Base-by-base conservation (phyloP, 768 basidiomycete genomes). In the Leccinum pellstonianum region DNA sequence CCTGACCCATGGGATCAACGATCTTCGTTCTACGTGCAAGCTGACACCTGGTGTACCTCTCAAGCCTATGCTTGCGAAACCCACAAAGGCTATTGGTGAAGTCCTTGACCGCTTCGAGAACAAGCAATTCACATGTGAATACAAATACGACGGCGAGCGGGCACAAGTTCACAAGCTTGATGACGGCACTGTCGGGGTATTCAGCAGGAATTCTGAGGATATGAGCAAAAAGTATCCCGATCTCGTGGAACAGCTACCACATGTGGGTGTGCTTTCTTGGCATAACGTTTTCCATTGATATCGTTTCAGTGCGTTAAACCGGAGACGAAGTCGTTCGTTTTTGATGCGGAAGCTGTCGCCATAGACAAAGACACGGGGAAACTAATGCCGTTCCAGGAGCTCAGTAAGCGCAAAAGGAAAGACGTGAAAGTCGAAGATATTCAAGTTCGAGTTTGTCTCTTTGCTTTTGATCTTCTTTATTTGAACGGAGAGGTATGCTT, bases 191-290 rank as follows among this genome's bases (percentile, higher is more conserved):
- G 86, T 99, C 19, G 83, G 84, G n/a, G 88, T 99, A 47, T 99
- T 98, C 76, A 95, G 93, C 72, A 80, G 97, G 57, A 99, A 99
- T 74, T 97, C 95, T 25, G 97, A 99, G 74, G 95, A 99, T 66
- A 99, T 98, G 97, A 95, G 90, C 72, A 93, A 93, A 73, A 99
- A 99, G 71, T 99, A 98, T 77, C 97, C 97, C 0, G 97, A 99
- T 78, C 80, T 99, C n/a, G 85, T 97, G 11, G 92, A 93, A 61
- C 95, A 98, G 70, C 80, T 98, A 19, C 93, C 95, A 5, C 83
- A 83, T 52, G 96, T 95, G 60, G 51, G 78, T 68, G 9, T 38
- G 12, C 56, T 9, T 47, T 59, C 55, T 8, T 9, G 3, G 8
- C 15, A 17, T 46, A 38, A 55, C 3, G 15, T 46, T 43, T 19